These are phyloP conservation scores for Lactarius hengduanensis DNA, from an alignment of 768 basidiomycete species.

Conservation along the genomic window DNA sequence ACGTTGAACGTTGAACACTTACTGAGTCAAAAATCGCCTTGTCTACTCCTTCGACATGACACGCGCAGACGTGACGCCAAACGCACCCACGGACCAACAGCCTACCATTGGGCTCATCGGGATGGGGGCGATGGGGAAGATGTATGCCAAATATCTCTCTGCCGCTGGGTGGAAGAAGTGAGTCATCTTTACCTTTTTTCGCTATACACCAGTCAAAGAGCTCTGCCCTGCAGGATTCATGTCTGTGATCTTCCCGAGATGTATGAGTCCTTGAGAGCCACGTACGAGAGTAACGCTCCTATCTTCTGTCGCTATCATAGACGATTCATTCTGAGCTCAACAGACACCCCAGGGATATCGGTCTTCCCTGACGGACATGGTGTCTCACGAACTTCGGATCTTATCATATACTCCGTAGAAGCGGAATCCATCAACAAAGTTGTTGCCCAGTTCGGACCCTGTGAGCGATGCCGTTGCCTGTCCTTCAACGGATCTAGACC, in stretches of 20 bases:
- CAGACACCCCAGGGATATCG: conserved; percentile 59
- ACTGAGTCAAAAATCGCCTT: not conserved
- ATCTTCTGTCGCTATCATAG: not conserved
- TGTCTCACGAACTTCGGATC: conserved; percentile 87
- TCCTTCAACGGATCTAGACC: not conserved
- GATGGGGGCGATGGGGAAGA: conserved; percentile 96
- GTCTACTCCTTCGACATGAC: conserved; percentile 11
- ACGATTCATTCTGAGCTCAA: not conserved
- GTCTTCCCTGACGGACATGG: conserved; percentile 80
- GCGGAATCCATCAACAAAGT: conserved; percentile 82
- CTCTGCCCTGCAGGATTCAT: conserved; percentile 59
- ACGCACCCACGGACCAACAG: conserved; percentile 48
- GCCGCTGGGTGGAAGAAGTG: conserved; percentile 86
- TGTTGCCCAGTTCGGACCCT: conserved; percentile 90
- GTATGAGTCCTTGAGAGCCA: conserved; percentile 57
- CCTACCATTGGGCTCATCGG: conserved; percentile 90
- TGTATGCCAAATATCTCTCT: conserved; percentile 83
- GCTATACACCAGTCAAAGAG: not conserved
- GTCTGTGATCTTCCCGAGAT: conserved; percentile 84
- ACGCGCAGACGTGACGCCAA: conserved; percentile 34
- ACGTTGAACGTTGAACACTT: too few relatives aligned
- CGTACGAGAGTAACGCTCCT: conserved; percentile 54
- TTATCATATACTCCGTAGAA: conserved; percentile 94
- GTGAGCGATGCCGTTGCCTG: conserved; percentile 45
- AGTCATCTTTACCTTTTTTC: conserved; percentile 26